Evolutionary conservation across 768 basidiomycete species (phyloP).

Genomic region (Amanita molliuscula): DNA sequence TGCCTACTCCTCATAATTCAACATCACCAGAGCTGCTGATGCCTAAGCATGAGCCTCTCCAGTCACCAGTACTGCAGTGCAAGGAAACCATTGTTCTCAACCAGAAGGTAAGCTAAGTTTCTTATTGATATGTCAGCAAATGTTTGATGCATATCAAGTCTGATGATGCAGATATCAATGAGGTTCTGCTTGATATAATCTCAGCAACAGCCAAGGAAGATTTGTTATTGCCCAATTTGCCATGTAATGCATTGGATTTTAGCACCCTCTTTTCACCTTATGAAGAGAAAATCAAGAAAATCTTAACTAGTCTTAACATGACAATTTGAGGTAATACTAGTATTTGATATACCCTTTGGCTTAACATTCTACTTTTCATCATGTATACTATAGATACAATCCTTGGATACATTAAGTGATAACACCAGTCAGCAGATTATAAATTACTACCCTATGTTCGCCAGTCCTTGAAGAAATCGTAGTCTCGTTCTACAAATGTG

Average conservation of each 20-base stretch:
- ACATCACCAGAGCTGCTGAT: constrained; percentile 1
- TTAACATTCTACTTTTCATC: too few relatives aligned
- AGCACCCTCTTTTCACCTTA: neutral
- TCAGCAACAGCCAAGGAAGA: neutral
- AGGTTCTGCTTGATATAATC: neutral
- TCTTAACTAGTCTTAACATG: neutral
- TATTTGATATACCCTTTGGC: too few relatives aligned
- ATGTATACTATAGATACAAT: too few relatives aligned
- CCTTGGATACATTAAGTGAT: neutral
- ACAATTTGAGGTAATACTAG: neutral
- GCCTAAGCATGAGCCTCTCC: neutral
- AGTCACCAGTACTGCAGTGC: neutral
- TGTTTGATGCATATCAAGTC: neutral
- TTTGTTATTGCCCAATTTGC: neutral
- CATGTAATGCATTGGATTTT: neutral
- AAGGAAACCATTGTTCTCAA: neutral
- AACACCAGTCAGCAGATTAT: neutral
- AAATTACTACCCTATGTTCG: constrained; percentile 27
- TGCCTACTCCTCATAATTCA: constrained; percentile 6
- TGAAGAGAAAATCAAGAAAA: constrained; percentile 3
- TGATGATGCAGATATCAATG: neutral
- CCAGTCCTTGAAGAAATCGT: constrained; percentile 69
- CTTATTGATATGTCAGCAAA: neutral
- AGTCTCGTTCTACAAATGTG: constrained; percentile 46
- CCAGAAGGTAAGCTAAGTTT: neutral